phyloP scores from a whole-genome alignment of 163 green algal genomes.

The Botryococcus braunii region DNA sequence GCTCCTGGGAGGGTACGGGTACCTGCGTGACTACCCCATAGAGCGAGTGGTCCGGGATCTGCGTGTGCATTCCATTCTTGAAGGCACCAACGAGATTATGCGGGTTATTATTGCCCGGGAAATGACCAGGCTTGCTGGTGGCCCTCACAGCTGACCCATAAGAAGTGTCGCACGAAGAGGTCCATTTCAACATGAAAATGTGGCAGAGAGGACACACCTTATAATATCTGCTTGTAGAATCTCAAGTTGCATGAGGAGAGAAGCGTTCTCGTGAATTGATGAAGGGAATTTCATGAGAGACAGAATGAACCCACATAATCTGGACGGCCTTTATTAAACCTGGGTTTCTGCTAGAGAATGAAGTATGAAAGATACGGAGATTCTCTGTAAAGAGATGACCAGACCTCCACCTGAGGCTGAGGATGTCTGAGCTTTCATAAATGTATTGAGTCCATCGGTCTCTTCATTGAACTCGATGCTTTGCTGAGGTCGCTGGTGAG shows the following conservation, averaged over 20 bases:
- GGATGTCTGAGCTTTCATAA: no score
- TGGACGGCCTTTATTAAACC: no score
- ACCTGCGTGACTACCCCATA: constrained; percentile 63
- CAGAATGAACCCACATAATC: no score
- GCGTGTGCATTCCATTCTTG: constrained; percentile 73
- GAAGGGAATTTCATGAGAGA: not conserved
- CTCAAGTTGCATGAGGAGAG: not conserved
- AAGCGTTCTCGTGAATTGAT: not conserved
- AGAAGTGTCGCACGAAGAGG: not conserved
- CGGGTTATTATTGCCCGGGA: constrained; percentile 52
- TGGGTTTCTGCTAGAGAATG: no score
- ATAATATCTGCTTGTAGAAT: not conserved
- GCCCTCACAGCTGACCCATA: not conserved
- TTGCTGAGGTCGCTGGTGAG: no score
- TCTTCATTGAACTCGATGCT: no score
- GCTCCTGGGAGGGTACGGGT: constrained; percentile 54
- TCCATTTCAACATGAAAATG: not conserved
- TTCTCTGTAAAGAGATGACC: no score
- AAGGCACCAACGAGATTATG: constrained; percentile 83
- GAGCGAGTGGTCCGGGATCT: constrained; percentile 68
- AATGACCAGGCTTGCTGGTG: constrained; percentile 23
- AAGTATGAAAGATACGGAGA: no score
- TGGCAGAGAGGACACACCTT: no score
- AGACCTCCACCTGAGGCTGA: no score
- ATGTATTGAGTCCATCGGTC: no score